Evolutionary conservation across 805 yeast species (phyloP).

Genomic region (Wickerhamomyces mucosus): DNA sequence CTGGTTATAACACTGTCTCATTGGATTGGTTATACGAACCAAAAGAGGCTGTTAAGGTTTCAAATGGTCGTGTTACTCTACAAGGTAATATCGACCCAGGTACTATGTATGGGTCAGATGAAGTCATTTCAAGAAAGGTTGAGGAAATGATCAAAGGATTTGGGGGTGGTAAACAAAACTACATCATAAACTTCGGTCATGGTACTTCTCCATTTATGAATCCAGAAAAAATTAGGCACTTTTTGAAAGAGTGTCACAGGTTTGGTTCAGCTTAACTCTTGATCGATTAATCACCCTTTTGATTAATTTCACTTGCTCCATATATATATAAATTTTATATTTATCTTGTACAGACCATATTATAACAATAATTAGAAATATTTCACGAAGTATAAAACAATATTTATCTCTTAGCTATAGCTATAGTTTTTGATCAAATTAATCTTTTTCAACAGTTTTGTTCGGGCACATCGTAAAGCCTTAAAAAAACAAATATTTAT

Average conservation of each 20-base stretch:
- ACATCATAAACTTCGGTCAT: conserved; percentile 93
- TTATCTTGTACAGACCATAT: too few species aligned
- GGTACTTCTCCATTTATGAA: conserved; percentile 98
- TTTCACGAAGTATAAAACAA: too few species aligned
- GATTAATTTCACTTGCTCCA: too few species aligned
- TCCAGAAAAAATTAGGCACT: conserved; percentile 79
- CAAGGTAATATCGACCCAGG: conserved; percentile 98
- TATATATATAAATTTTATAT: too few species aligned
- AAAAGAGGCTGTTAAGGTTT: conserved; percentile 67
- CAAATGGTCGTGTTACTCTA: conserved; percentile 67
- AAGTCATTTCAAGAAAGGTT: conserved; percentile 69
- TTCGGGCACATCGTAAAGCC: too few species aligned
- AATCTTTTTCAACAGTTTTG: too few species aligned
- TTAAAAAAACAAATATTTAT: too few species aligned
- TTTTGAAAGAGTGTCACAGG: conserved; percentile 81
- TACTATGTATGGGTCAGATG: conserved; percentile 82
- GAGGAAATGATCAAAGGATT: conserved; percentile 84
- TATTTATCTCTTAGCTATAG: too few species aligned
- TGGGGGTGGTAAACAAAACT: conserved; percentile 88
- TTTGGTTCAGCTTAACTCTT: conserved; percentile 43
- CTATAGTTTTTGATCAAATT: too few species aligned
- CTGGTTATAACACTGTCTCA: conserved; percentile 83
- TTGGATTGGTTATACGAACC: conserved; percentile 90
- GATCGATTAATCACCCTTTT: too few species aligned
- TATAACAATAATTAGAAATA: too few species aligned